Evolutionary conservation across 352 stramenopile genomes (phyloP), one percentile per base, ranked within the genome.

Genomic region (Globisporangium takayamanum): DNA sequence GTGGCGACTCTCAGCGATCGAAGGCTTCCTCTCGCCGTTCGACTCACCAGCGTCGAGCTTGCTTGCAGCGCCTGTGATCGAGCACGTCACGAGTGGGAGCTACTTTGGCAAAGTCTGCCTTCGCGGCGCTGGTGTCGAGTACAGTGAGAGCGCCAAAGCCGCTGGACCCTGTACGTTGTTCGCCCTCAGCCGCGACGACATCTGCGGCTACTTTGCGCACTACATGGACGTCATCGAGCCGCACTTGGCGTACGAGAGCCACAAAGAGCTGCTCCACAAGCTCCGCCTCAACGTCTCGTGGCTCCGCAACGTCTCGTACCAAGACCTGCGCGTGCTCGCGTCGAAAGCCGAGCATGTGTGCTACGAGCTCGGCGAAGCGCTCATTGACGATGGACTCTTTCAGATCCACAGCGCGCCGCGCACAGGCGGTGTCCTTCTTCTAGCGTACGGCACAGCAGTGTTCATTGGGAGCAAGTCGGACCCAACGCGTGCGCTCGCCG

Each of bases 191-290:
- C 68, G 65, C 42, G 71, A 84, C 12, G 76, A 88, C 57, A 44
- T 90, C 7, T 78, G 67, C 47, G 73, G 75, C 1, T 90, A 88
- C 53, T 68, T 88, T 8, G 66, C 68, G 14, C 70, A 76, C 55
- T 88, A 90, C 55, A 80, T 90, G 68, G 77, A 89, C 55, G 75
- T 88, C 30, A 72, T 90, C 50, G 68, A 60, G 3, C 69, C 78
- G 22, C 78, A 90, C 36, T 50, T 90, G n/a, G 60, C 54, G 10
- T 77, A 85, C 49, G 76, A 86, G 57, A 68, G 54, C 15, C 65
- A 74, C 54, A 82, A 76, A 20, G 74, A 88, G 54, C 44, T 84
- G 10, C 68, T 90, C 12, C 60, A 73, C 22, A 68, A 55, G 30
- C 69, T 83, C 30, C 76, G 76, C 0, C 36, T 65, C 16, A 57